Base-by-base conservation (phyloP, 805 yeast species). In the Metschnikowia cubensis region DNA sequence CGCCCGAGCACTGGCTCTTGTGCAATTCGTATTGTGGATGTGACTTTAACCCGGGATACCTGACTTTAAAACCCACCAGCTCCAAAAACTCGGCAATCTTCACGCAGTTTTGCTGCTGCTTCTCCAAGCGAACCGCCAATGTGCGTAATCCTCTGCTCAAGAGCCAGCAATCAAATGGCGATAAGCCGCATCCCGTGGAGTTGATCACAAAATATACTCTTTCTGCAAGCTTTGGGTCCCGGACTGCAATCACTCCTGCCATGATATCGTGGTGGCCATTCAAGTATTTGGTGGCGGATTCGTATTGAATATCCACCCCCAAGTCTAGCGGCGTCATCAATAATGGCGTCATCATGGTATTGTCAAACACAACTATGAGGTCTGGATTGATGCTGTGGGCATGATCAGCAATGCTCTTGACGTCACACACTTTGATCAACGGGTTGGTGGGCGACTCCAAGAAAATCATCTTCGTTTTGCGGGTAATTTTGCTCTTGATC, bases 321-420 rank as follows among this genome's bases (percentile, higher is more conserved):
- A 87, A 79, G 58, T 87, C 89, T 56, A 91, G 75, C 4, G 98
- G 97, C 21, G 85, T 77, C 83, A 88, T 83, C 61, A 85, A 76
- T 53, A 91, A 68, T 11, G 97, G 97, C 29, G 96, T 84, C 95
- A 91, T 86, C 98, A 91, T 91, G 51, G 97, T 92, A 75, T 92
- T 91, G 70, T 91, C 97, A 54, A 91, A 91, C 13, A 89, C 96
- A 37, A 89, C 83, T 45, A 85, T 65, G 48, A 86, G 76, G 35
- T 83, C 77, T 15, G 95, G 89, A 62, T 77, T 85, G 38, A 77
- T 74, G 39, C 69, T 65, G 63, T 89, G 94, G 41, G 91, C 90
- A 53, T 80, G 74, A 35, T 72, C 71, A 15, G 90, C 71, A 51
- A 90, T 83, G 33, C 81, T 71, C 52, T 80, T 82, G 47, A 91